A percentile compares a stretch with the other conserved stretches of the same genome.
Conservation (phyloP, 164 flowering plant genomes). For the Annona cherimola region DNA sequence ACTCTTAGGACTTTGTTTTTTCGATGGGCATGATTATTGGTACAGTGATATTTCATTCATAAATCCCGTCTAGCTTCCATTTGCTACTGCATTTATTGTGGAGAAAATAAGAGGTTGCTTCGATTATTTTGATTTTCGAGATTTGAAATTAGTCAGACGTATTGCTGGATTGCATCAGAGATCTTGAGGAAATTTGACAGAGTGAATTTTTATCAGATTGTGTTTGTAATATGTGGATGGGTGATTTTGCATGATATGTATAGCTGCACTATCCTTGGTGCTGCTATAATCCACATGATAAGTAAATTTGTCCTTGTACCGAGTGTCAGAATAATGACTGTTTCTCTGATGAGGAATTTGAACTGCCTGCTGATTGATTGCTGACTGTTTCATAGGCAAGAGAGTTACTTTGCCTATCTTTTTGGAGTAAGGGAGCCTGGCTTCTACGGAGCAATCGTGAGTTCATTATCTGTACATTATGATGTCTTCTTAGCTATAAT, state of each 20-base stretch:
- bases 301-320: neutral
- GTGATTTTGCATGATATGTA: neutral
- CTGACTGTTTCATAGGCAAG: slow-evolving; percentile 47
- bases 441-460: slow-evolving; percentile 85
- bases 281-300: neutral
- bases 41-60: too few relatives aligned
- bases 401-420: slow-evolving; percentile 91
- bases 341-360: neutral
- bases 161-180: neutral
- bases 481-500: neutral
- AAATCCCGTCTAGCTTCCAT: too few relatives aligned
- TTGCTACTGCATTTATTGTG: neutral
- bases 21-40: too few relatives aligned
- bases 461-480: slow-evolving; percentile 16
- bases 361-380: neutral
- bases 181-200: neutral
- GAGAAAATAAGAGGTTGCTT: neutral
- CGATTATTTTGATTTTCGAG: neutral
- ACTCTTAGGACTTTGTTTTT: too few relatives aligned
- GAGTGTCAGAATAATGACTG: neutral
- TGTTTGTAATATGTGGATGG: neutral
- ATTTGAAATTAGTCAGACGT: neutral
- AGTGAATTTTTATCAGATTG: neutral
- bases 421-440: slow-evolving; percentile 94
- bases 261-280: neutral